phyloP scores from a whole-genome alignment of 2,329 filamentous ascomycete species.

The Chrysoporthe puriensis region DNA sequence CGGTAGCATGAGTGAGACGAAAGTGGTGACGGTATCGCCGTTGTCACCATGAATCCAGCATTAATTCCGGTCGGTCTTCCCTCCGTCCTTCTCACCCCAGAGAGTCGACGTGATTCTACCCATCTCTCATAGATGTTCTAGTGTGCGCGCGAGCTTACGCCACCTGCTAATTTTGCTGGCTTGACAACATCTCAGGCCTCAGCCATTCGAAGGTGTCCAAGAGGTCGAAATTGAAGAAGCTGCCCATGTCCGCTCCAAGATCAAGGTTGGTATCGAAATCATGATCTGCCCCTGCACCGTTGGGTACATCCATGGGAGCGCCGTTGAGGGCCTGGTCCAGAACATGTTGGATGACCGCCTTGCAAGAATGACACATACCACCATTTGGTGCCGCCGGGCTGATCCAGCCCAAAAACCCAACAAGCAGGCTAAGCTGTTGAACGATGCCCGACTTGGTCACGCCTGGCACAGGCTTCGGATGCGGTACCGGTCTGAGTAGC shows the following conservation, averaged over 20 bases:
- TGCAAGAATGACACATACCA: slow-evolving; percentile 50
- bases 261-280: slow-evolving; percentile 40
- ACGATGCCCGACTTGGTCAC: slow-evolving; percentile 53
- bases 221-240: slow-evolving; percentile 51
- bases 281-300: slow-evolving; percentile 31
- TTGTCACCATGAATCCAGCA: slow-evolving; percentile 25
- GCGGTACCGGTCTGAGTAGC: slow-evolving; percentile 48
- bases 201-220: slow-evolving; percentile 55
- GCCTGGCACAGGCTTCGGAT: slow-evolving; percentile 36
- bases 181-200: slow-evolving; percentile 31
- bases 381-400: slow-evolving; percentile 52
- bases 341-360: slow-evolving; percentile 53
- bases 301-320: slow-evolving; percentile 31
- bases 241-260: slow-evolving; percentile 22
- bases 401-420: slow-evolving; percentile 57
- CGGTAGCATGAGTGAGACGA: slow-evolving; percentile 49
- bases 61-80: neutral
- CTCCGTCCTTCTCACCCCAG: neutral
- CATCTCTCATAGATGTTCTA: neutral
- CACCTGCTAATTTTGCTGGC: slow-evolving; percentile 5
- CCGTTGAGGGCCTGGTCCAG: slow-evolving; percentile 53
- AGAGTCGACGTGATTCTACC: neutral
- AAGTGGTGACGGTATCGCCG: slow-evolving; percentile 48
- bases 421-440: slow-evolving; percentile 54
- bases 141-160: neutral